A percentile compares a stretch with the other conserved stretches of the same genome.
phyloP scores from a whole-genome alignment of 2,329 filamentous ascomycete genomes.

The Fusarium drepaniforme region DNA sequence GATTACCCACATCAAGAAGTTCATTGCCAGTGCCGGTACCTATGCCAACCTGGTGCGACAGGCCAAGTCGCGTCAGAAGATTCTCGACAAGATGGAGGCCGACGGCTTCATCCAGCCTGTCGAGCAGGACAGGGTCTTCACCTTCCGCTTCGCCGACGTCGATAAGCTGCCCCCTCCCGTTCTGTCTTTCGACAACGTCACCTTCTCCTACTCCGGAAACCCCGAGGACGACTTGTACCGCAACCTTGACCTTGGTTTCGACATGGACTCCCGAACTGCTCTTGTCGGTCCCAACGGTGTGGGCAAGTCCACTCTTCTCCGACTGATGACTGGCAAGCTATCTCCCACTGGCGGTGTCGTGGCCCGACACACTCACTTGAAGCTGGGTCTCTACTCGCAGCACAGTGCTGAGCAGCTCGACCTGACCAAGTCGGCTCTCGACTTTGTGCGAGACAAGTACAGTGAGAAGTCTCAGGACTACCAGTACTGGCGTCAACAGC shows the following conservation, averaged over 20 bases:
- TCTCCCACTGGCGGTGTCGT: conserved; percentile 86
- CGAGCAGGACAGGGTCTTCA: conserved; percentile 86
- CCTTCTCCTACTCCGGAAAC: conserved; percentile 96
- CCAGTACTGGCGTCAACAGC: conserved; percentile 99
- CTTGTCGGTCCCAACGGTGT: conserved; percentile 99
- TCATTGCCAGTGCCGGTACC: conserved; percentile 99
- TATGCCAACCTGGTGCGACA: conserved; percentile 99
- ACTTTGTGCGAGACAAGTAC: conserved; percentile 98
- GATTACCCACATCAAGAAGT: conserved; percentile 99
- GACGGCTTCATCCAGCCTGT: conserved; percentile 98
- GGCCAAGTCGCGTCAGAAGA: conserved; percentile 99
- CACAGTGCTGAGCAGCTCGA: conserved; percentile 99
- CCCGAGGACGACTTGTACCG: conserved; percentile 93
- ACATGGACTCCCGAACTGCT: conserved; percentile 98
- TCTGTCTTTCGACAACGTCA: conserved; percentile 95
- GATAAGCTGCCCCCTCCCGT: conserved; percentile 99
- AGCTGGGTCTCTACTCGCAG: conserved; percentile 97
- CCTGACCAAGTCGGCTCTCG: conserved; percentile 95
- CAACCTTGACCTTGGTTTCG: conserved; percentile 96
- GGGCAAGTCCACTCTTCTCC: conserved; percentile 95
- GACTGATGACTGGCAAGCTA: conserved; percentile 96
- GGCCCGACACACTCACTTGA: conserved; percentile 95
- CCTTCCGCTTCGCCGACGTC: conserved; percentile 97
- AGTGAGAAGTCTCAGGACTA: conserved; percentile 90
- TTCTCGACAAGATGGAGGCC: conserved; percentile 99